A percentile compares a stretch with the other conserved stretches of the same genome.
phyloP scores from a whole-genome alignment of 805 yeast genomes.

The Metschnikowia bowlesiae region DNA sequence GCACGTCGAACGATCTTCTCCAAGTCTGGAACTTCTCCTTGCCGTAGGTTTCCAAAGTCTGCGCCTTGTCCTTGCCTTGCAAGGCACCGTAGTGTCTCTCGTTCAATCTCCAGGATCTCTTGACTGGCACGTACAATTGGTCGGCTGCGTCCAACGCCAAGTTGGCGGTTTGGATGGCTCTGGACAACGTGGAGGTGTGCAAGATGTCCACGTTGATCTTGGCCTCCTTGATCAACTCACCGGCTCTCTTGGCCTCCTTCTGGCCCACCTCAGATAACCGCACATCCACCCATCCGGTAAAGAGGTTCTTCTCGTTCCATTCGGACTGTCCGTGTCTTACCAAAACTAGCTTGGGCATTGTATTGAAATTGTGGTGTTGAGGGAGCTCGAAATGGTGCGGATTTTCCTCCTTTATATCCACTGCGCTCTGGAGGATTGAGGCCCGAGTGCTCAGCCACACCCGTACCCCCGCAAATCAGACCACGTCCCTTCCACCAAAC shows the following conservation, averaged over 20 bases:
- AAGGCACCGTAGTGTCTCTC: constrained; percentile 99
- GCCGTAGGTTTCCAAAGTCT: constrained; percentile 82
- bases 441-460: constrained; percentile 14
- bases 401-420: constrained; percentile 1
- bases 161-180: constrained; percentile 98
- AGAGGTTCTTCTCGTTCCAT: constrained; percentile 96
- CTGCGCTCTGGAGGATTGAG: constrained; percentile 17
- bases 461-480: constrained; percentile 6
- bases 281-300: constrained; percentile 99
- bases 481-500: neutral
- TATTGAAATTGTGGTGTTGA: constrained; percentile 4
- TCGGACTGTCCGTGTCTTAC: constrained; percentile 99
- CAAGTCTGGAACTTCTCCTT: constrained; percentile 90
- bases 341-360: constrained; percentile 67
- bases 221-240: constrained; percentile 83
- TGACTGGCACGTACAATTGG: constrained; percentile 84
- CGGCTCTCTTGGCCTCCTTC: constrained; percentile 91
- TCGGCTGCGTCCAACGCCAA: constrained; percentile 86
- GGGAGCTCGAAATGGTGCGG: constrained; percentile 1
- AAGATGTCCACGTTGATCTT: constrained; percentile 81
- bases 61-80: constrained; percentile 98
- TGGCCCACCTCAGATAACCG: constrained; percentile 77
- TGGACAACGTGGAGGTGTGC: constrained; percentile 84
- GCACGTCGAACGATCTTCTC: constrained; percentile 96
- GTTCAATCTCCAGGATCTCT: constrained; percentile 96